Evolutionary conservation across 1,284 basidiomycete genomes (phyloP).

Genomic region (Ganoderma meredithae): DNA sequence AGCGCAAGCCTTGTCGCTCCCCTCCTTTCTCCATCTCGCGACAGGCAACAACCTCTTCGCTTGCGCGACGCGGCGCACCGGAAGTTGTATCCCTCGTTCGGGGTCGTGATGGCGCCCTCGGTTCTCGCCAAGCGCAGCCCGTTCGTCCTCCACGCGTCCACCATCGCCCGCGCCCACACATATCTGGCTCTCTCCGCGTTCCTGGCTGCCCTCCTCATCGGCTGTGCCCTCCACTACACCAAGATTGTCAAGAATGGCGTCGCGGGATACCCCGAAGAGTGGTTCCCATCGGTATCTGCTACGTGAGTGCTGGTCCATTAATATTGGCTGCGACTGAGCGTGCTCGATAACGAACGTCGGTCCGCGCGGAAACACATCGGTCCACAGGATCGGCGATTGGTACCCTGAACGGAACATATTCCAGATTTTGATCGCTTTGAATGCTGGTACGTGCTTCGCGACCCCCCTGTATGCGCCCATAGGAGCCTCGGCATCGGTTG

Average conservation of each 20-base stretch:
- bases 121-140: constrained; percentile 16
- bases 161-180: constrained; percentile 73
- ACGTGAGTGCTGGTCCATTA: constrained; percentile 64
- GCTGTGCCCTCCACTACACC: constrained; percentile 79
- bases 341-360: not conserved
- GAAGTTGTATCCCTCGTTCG: not conserved
- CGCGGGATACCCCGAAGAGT: constrained; percentile 88
- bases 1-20: not conserved
- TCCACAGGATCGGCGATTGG: constrained; percentile 86
- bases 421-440: constrained; percentile 90
- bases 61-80: not conserved
- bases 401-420: constrained; percentile 90
- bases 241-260: constrained; percentile 92
- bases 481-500: not conserved
- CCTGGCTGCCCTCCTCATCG: constrained; percentile 70
- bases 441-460: constrained; percentile 62
- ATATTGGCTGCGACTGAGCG: not conserved
- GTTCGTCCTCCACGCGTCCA: constrained; percentile 50
- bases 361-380: not conserved
- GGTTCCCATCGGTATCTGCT: constrained; percentile 93
- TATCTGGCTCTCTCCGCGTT: constrained; percentile 78
- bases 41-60: not conserved
- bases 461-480: not conserved
- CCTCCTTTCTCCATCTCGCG: not conserved
- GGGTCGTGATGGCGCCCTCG: constrained; percentile 15